phyloP scores from a whole-genome alignment of 1,139 yeast genomes.

The Magnusiomyces suaveolens region DNA sequence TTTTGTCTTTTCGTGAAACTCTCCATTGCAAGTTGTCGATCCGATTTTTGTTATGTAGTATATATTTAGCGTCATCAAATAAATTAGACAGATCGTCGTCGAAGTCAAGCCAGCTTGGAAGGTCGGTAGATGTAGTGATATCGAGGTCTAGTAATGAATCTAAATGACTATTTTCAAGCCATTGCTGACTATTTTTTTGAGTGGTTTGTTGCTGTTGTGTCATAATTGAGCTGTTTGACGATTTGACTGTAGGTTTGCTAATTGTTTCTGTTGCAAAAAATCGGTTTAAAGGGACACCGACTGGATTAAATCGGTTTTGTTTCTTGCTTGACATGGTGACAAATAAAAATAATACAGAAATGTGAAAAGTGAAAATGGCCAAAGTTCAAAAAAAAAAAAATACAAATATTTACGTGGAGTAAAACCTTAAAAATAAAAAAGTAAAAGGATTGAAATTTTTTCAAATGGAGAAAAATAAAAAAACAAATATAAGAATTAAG shows the following conservation, averaged over 20 bases:
- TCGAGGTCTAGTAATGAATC: not conserved
- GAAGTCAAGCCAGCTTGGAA: not conserved
- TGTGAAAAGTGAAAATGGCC: no score
- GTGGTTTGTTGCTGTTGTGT: not conserved
- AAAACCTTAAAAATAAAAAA: no score
- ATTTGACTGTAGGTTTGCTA: not conserved
- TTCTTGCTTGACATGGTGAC: not conserved
- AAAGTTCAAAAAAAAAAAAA: no score
- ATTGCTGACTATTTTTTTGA: no score
- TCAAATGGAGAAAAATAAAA: slow-evolving; percentile 1
- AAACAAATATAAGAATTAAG: no score
- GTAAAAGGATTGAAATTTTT: no score
- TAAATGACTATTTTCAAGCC: not conserved
- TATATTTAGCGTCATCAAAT: slow-evolving; percentile 21
- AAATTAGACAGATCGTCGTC: not conserved
- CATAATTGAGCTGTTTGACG: not conserved
- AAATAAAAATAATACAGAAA: no score
- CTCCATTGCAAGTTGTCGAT: slow-evolving; percentile 19
- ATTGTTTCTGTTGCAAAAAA: not conserved
- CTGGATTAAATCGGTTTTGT: slow-evolving; percentile 3
- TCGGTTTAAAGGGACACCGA: not conserved
- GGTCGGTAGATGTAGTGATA: not conserved
- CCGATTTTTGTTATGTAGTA: slow-evolving; percentile 18
- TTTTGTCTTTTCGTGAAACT: not conserved
- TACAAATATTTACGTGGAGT: no score